Conservation (phyloP, 768 basidiomycete species). For the Russula brevipes region DNA sequence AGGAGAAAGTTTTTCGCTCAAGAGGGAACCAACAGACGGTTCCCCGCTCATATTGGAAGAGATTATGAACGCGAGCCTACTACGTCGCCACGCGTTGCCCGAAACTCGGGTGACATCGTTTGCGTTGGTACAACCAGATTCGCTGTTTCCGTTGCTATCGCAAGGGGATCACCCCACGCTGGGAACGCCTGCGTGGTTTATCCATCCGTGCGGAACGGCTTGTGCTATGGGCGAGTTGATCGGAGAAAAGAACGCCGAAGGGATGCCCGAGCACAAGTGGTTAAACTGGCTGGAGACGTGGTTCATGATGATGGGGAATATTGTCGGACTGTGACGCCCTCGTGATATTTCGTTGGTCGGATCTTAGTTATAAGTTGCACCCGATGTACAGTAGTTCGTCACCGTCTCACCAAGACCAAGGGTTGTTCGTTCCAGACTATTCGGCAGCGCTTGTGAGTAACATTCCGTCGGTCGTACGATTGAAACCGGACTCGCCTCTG, state of each 20-base stretch:
- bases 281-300: slow-evolving; percentile 62
- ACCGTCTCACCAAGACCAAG: neutral
- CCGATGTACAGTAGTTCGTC: neutral
- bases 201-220: slow-evolving; percentile 82
- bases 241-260: slow-evolving; percentile 38
- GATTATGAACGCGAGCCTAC: slow-evolving; percentile 53
- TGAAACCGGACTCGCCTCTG: slow-evolving; percentile 7
- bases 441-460: slow-evolving; percentile 14
- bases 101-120: slow-evolving; percentile 46
- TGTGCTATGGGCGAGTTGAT: slow-evolving; percentile 65
- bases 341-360: neutral
- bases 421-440: slow-evolving; percentile 2
- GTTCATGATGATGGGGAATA: slow-evolving; percentile 68
- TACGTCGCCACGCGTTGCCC: slow-evolving; percentile 46
- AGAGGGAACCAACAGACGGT: slow-evolving; percentile 47
- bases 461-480: slow-evolving; percentile 23
- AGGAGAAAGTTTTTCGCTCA: slow-evolving; percentile 11
- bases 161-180: slow-evolving; percentile 84
- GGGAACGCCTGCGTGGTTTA: slow-evolving; percentile 72
- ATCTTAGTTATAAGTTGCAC: neutral
- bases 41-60: slow-evolving; percentile 52
- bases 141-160: slow-evolving; percentile 70
- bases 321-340: slow-evolving; percentile 46
- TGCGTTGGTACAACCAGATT: slow-evolving; percentile 46
- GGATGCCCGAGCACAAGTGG: slow-evolving; percentile 29